Conservation (phyloP, 306 rosid species). For the Carpinus viminea region DNA sequence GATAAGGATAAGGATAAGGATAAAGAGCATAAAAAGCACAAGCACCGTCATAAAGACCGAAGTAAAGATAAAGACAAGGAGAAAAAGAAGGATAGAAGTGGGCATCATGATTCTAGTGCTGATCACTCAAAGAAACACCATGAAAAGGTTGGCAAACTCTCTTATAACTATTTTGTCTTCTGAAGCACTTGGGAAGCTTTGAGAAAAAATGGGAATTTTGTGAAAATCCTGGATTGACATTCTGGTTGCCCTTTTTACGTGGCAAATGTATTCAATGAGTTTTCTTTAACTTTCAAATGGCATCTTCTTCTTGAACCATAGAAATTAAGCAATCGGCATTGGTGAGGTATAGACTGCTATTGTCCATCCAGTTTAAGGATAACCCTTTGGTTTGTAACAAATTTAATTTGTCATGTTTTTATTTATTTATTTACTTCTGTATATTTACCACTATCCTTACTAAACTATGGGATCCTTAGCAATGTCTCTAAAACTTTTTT, state of each 20-base stretch:
- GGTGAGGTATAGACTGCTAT: not conserved
- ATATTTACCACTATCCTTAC: not conserved
- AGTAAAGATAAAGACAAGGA: slow-evolving; percentile 95
- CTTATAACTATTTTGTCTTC: slow-evolving; percentile 21
- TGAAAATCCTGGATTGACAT: slow-evolving; percentile 1
- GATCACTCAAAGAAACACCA: slow-evolving; percentile 91
- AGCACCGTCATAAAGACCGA: slow-evolving; percentile 79
- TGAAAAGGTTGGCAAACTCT: slow-evolving; percentile 73
- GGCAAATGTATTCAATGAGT: not conserved
- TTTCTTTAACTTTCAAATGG: not conserved
- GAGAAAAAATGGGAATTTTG: slow-evolving; percentile 13
- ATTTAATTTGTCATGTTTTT: not conserved
- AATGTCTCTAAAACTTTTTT: not conserved
- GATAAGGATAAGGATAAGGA: slow-evolving; percentile 57
- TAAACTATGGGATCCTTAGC: not conserved
- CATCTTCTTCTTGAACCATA: not conserved
- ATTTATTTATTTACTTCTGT: not conserved
- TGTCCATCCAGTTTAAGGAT: slow-evolving; percentile 17
- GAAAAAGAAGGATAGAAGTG: slow-evolving; percentile 84
- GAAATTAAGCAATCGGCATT: slow-evolving; percentile 1
- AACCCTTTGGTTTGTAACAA: not conserved
- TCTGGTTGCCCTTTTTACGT: not conserved
- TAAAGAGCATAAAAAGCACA: slow-evolving; percentile 88
- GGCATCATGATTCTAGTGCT: slow-evolving; percentile 76
- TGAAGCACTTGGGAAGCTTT: slow-evolving; percentile 7